Evolutionary conservation across 1,284 basidiomycete species (phyloP).

Genomic region (Ganoderma lingzhi): DNA sequence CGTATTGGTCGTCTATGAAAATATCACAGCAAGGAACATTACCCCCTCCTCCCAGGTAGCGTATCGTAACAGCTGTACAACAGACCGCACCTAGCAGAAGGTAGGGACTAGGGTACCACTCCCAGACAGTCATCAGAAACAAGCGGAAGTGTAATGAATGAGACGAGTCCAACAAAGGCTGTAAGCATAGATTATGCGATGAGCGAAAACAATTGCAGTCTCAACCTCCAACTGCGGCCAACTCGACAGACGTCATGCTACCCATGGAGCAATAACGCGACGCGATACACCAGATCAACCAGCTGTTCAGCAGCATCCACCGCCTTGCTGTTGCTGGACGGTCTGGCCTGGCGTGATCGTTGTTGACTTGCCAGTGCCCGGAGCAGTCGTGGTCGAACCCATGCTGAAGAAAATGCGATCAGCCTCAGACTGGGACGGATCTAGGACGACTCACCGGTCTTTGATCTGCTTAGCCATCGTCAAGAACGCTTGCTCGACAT

Average conservation of each 20-base stretch:
- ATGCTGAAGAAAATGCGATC: constrained; percentile 56
- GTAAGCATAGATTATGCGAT: constrained; percentile 44
- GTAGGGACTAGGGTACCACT: constrained; percentile 23
- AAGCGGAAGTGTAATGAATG: constrained; percentile 29
- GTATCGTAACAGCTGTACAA: constrained; percentile 30
- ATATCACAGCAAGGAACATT: constrained; percentile 29
- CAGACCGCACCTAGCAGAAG: constrained; percentile 22
- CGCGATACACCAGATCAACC: constrained; percentile 6
- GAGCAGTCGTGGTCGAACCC: constrained; percentile 77
- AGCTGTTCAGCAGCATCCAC: constrained; percentile 74
- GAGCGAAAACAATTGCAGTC: constrained; percentile 36
- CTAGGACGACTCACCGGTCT: constrained; percentile 70
- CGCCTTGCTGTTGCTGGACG: constrained; percentile 76
- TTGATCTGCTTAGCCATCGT: constrained; percentile 99
- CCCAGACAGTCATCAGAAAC: constrained; percentile 27
- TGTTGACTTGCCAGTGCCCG: constrained; percentile 75
- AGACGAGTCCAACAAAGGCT: constrained; percentile 40
- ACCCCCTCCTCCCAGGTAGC: constrained; percentile 30
- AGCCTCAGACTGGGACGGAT: constrained; percentile 1
- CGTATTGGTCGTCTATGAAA: constrained; percentile 8
- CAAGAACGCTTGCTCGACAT: constrained; percentile 99
- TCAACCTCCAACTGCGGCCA: constrained; percentile 25
- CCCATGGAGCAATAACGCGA: constrained; percentile 19
- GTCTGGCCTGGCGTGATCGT: constrained; percentile 79
- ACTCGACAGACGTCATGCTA: constrained; percentile 25